Evolutionary conservation across 345 rosid genomes (phyloP), one percentile per base, ranked within the genome.

Genomic region (Pugionium cornutum): DNA sequence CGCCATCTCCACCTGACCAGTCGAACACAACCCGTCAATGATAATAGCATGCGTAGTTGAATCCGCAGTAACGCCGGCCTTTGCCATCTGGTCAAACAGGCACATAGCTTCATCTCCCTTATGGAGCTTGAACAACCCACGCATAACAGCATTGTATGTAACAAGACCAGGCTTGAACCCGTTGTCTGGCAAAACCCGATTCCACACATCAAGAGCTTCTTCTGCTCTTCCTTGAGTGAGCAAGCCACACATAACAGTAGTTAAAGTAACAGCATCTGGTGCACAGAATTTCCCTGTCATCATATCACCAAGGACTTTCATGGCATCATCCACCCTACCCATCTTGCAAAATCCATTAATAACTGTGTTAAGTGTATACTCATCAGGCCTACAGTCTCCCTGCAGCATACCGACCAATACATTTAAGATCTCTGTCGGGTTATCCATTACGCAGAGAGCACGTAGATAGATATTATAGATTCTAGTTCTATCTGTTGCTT

Each of bases 321-420:
- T 58, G 75, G 92, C 89, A 44, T 89, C 96, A 49, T 86, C 91
- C 7, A 84, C 70, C 53, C 82, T 40, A 7, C 85, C 83, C 79
- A 83, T 78, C 84, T 83, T 89, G 86, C 95, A 87, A 56, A 91
- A 82, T 11, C 95, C 96, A 72, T 89, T 80, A 30, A 89, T 67
- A 32, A 91, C 81, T 0, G 90, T 91, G 76, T 89, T 89, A 47
- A 91, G 91, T 37, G 94, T 82, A 74, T 85, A 81, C 74, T 84
- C 82, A 72, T 91, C 88, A 6, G 95, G 96, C 62, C 74, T 86
- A 71, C 84, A 7, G 42, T 80, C 70, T 52, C 75, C 79, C 72
- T 91, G 86, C 49, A 91, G 87, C 98, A 91, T 91, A 65, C 66
- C 72, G 58, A 89, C 86, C 62, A 91, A 83, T 35, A 75, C 75